These are phyloP conservation scores for Salix dunnii DNA, from an alignment of 345 rosid species.

Conservation along the genomic window DNA sequence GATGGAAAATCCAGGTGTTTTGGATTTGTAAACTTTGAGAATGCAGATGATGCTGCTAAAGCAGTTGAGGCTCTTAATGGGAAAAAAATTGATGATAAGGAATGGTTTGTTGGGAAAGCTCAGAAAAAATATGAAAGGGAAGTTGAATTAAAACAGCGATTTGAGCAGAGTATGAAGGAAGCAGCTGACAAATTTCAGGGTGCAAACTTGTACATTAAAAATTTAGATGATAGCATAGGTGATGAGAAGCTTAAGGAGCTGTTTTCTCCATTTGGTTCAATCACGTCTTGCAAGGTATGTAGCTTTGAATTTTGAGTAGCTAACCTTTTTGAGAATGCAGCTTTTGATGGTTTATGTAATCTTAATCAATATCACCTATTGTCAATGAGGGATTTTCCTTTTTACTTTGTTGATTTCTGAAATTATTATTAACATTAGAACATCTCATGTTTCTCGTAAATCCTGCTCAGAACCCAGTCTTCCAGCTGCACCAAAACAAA, in stretches of 20 bases:
- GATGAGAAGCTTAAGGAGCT: constrained; percentile 89
- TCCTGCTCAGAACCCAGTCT: constrained; percentile 24
- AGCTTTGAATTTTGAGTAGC: constrained; percentile 3
- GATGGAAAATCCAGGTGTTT: constrained; percentile 83
- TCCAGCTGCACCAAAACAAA: constrained; percentile 18
- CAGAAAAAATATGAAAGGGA: constrained; percentile 89
- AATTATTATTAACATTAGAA: not conserved
- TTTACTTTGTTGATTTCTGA: not conserved
- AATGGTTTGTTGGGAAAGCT: constrained; percentile 93
- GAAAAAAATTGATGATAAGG: constrained; percentile 67
- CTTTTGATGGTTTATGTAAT: not conserved
- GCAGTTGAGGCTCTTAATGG: constrained; percentile 90
- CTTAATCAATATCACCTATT: not conserved
- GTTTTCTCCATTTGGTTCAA: constrained; percentile 67
- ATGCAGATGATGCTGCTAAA: constrained; percentile 77
- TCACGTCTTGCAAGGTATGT: constrained; percentile 87
- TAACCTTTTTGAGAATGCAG: not conserved
- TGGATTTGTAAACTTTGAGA: constrained; percentile 94
- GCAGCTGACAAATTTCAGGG: constrained; percentile 83
- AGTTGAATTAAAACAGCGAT: constrained; percentile 52
- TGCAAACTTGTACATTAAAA: constrained; percentile 80
- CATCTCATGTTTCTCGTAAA: constrained; percentile 14
- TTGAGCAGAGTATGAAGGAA: constrained; percentile 81
- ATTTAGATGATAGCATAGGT: constrained; percentile 70
- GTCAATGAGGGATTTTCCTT: not conserved